These are phyloP conservation scores for Rosa chinensis DNA, from an alignment of 306 rosid genomes.

Conservation along the genomic window DNA sequence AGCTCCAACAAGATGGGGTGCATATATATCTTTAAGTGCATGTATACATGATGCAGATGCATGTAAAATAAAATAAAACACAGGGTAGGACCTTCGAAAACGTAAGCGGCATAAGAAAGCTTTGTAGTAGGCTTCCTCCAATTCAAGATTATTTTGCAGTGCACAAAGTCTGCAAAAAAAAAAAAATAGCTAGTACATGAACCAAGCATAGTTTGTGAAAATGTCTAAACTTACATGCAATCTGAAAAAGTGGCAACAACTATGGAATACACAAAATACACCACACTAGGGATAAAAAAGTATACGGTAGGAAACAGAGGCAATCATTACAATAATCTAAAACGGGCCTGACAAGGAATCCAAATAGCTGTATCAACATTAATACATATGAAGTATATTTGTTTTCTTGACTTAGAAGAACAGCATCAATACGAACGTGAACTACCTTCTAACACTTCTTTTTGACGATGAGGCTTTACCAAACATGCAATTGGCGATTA, in stretches of 20 bases:
- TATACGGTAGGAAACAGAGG: background rate
- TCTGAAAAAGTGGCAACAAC: slow-evolving; percentile 16
- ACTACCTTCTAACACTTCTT: slow-evolving; percentile 63
- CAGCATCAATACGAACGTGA: background rate
- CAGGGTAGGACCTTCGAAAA: slow-evolving; percentile 98
- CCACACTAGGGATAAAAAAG: background rate
- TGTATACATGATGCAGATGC: slow-evolving; percentile 17
- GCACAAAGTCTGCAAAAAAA: slow-evolving; percentile 72
- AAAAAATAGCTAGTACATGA: slow-evolving; percentile 29
- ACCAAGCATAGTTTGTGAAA: slow-evolving; percentile 3
- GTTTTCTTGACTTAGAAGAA: background rate
- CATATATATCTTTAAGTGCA: background rate
- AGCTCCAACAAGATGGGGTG: slow-evolving; percentile 2
- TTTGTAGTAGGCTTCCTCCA: slow-evolving; percentile 96
- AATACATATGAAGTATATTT: background rate
- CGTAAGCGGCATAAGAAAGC: slow-evolving; percentile 94
- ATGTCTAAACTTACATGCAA: slow-evolving; percentile 22
- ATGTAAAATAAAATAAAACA: slow-evolving; percentile 51
- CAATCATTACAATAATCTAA: background rate
- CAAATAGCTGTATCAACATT: background rate
- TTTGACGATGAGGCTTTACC: slow-evolving; percentile 67
- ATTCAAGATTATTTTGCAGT: slow-evolving; percentile 63
- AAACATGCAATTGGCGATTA: slow-evolving; percentile 89
- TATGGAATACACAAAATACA: background rate
- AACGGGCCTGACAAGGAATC: background rate